phyloP scores from a whole-genome alignment of 73 alveolate species.

The Diophrys appendiculata region DNA sequence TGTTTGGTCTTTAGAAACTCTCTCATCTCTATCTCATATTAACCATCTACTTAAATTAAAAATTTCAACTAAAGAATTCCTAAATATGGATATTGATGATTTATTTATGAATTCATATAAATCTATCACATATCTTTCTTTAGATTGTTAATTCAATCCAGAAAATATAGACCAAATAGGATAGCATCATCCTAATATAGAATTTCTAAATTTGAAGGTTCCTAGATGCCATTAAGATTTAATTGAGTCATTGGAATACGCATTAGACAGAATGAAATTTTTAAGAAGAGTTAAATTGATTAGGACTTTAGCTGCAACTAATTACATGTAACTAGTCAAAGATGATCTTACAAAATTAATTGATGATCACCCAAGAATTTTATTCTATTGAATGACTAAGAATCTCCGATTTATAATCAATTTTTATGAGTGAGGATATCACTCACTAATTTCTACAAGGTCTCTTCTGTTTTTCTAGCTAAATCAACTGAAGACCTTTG shows the following conservation, averaged over 20 bases:
- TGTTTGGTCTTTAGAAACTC: neutral
- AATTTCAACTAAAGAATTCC: neutral
- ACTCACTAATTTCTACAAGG: neutral
- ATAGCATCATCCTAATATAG: neutral
- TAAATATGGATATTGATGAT: neutral
- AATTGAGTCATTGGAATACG: neutral
- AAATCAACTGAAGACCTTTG: neutral
- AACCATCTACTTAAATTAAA: neutral
- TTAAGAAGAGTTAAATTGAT: neutral
- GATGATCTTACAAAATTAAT: neutral
- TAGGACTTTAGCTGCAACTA: neutral
- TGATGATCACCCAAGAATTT: neutral
- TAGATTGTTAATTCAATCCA: neutral
- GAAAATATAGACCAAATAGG: neutral
- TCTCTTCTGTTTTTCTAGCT: neutral
- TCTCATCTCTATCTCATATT: neutral
- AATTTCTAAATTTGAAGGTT: neutral
- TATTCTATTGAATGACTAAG: neutral
- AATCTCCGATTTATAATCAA: neutral
- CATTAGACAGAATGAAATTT: neutral
- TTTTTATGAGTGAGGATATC: neutral
- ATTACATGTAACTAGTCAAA: neutral
- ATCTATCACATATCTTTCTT: neutral
- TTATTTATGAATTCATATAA: too few relatives aligned
- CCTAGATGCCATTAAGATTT: neutral